phyloP scores from a whole-genome alignment of 2,329 filamentous ascomycete genomes.

The Colletotrichum siamense region DNA sequence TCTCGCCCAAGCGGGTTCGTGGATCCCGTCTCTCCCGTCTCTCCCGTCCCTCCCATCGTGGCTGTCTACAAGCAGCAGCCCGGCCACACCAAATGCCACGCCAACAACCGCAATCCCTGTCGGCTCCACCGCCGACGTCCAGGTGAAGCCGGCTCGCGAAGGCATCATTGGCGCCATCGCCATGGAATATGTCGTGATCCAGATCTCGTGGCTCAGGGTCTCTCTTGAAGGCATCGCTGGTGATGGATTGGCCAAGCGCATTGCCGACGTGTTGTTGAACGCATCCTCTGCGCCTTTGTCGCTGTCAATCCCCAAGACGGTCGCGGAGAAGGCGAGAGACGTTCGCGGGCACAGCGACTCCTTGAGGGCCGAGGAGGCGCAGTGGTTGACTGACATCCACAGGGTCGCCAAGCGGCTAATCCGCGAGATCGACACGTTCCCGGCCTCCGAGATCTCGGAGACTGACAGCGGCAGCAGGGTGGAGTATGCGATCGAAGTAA shows the following conservation, averaged over 20 bases:
- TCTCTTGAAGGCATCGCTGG: background rate
- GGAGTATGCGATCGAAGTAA: background rate
- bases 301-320: background rate
- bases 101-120: background rate
- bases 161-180: background rate
- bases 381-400: background rate
- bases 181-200: background rate
- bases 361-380: background rate
- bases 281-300: background rate
- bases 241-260: background rate
- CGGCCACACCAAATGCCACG: background rate
- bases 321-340: background rate
- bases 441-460: background rate
- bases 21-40: background rate
- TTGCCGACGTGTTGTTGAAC: background rate
- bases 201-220: background rate
- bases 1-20: background rate
- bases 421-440: background rate
- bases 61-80: background rate
- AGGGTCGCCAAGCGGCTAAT: background rate
- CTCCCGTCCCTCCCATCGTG: too few relatives aligned
- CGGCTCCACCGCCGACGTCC: background rate
- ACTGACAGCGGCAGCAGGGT: background rate
- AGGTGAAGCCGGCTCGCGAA: background rate
- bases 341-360: background rate